Conservation (phyloP, 768 basidiomycete genomes). For the Russula foetens region DNA sequence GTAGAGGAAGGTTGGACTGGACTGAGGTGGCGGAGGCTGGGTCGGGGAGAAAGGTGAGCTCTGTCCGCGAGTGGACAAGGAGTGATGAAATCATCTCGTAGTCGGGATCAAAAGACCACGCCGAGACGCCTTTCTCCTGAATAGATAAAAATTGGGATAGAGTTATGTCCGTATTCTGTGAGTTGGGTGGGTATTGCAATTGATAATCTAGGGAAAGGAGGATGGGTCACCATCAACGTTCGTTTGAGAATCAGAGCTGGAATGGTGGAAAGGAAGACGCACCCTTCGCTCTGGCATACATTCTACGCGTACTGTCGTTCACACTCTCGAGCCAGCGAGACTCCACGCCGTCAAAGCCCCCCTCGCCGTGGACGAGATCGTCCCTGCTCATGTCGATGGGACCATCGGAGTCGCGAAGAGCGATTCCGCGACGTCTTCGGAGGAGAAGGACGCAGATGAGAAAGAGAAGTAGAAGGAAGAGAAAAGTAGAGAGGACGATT, state of each 20-base stretch:
- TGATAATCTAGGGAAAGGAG: constrained; percentile 55
- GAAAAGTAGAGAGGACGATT: constrained; percentile 86
- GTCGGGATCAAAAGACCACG: constrained; percentile 99
- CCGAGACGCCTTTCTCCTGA: constrained; percentile 98
- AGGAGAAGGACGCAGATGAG: constrained; percentile 84
- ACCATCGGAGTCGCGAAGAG: constrained; percentile 79
- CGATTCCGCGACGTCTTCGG: constrained; percentile 66
- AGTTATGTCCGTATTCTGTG: constrained; percentile 96
- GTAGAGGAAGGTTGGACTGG: constrained; percentile 91
- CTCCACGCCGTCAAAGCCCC: constrained; percentile 90
- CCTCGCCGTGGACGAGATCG: constrained; percentile 84
- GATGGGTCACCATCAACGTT: constrained; percentile 1
- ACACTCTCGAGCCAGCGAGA: constrained; percentile 87
- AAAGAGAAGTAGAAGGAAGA: constrained; percentile 89
- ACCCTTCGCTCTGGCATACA: constrained; percentile 88
- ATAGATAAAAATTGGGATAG: constrained; percentile 97
- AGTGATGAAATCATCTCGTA: constrained; percentile 91
- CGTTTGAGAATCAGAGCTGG: background rate
- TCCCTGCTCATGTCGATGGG: constrained; percentile 91
- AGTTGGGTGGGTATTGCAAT: constrained; percentile 86
- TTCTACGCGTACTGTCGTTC: constrained; percentile 52
- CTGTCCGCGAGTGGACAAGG: constrained; percentile 90
- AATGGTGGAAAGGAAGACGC: constrained; percentile 20
- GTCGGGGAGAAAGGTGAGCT: constrained; percentile 96
- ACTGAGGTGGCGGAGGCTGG: constrained; percentile 92